Base-by-base conservation (phyloP, 441 rosid species). In the Arabidopsis lyrata region DNA sequence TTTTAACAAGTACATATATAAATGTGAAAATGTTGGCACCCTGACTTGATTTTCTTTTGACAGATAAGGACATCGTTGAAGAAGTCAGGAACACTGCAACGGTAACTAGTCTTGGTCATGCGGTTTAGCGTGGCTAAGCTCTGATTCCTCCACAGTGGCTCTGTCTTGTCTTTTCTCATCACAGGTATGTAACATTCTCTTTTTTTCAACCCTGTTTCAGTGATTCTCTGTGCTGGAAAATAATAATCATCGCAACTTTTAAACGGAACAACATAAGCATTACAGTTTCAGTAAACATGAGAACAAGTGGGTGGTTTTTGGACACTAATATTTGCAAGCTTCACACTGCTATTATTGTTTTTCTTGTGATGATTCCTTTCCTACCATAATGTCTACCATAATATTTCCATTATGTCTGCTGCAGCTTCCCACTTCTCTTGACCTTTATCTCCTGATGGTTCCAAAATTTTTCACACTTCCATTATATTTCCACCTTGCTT, bases 391-490 rank as follows among this genome's bases (percentile, higher is more conserved):
- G 49, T 44, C n/a, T n/a, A n/a, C n/a, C n/a, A n/a, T n/a, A n/a
- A n/a, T n/a, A n/a, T n/a, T n/a, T n/a, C n/a, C n/a, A n/a, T n/a
- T n/a, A n/a, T n/a, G n/a, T n/a, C n/a, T n/a, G n/a, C 3, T n/a
- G 9, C 8, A 44, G 20, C 18, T 44, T n/a, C 49, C 9, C 49
- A 2, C 49, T n/a, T 20, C 8, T 44, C 4, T n/a, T n/a, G 49
- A 44, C 20, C 31, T 34, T 15, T 18, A 38, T 38, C 15, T 11
- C 5, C 29, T 59, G 45, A 11, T 38, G 31, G 5, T 20, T 59
- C 64, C 64, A 59, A 38, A 38, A 59, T 15, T 20, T 38, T 11
- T 48, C 31, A 59, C 2, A 59, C 48, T 59, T 59, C 48, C 29
- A 20, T 12, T 36, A 59, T 39, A 4, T 59, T 4, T 32, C 20